Evolutionary conservation across 164 flowering plant genomes (phyloP), one percentile per base, ranked within the genome.

Genomic region (Chimonanthus salicifolius): DNA sequence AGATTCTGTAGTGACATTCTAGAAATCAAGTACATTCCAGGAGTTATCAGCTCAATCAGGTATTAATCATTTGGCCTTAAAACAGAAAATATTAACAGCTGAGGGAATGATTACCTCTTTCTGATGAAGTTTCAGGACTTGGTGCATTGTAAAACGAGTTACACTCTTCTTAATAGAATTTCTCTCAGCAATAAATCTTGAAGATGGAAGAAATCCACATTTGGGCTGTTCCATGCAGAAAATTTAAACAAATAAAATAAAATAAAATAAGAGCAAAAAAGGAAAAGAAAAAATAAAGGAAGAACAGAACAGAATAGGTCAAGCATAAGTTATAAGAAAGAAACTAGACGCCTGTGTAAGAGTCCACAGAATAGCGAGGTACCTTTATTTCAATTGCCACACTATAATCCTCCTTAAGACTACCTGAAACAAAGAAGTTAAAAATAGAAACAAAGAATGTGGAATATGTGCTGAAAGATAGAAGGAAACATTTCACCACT

Each of bases 341-440:
- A 21, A 16, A 13, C 60, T 43, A 70, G 33, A 44, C 54, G n/a
- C 47, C 5, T 44, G 10, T 69, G 7, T 33, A 33, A 33, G 44
- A 11, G 48, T 66, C 33, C 33, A 33, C 33, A 66, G 6, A 44
- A 15, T 45, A 45, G 68, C 47, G 47, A 71, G 80, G 73, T 75
- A 94, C 98, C 98, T 94, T 94, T 81, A 91, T 86, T 86, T 94
- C 98, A 46, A 94, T 90, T 68, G 88, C 84, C 76, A 92, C 77
- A 83, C 92, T 90, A 4, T 79, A 78, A 18, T 73, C 78, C 64
- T 69, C 88, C 74, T 76, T 76, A 71, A 43, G 64, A 33, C 18
- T 20, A 79, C 91, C 98, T 94, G 88, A 76, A 72, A 80, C 65
- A 11, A 58, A 49, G 11, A 51, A 49, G 21, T 11, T 33, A 49